A percentile compares a stretch with the other conserved stretches of the same genome.
phyloP scores from a whole-genome alignment of 495 filamentous ascomycete species.

The Aspergillus egyptiacus region DNA sequence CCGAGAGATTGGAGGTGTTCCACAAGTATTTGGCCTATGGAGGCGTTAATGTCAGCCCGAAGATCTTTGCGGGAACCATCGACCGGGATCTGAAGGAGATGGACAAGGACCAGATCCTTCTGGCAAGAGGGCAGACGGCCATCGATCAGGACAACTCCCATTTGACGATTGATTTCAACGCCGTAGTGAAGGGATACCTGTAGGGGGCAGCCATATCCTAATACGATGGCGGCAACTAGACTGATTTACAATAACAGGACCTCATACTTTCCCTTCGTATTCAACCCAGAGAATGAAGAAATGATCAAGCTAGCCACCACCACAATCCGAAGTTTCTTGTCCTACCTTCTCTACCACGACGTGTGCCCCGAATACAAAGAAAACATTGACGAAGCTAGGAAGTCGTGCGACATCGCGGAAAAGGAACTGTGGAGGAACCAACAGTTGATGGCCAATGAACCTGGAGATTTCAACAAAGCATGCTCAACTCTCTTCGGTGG shows the following conservation, averaged over 20 bases:
- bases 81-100: conserved; percentile 47
- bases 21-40: conserved; percentile 74
- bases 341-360: conserved; percentile 75
- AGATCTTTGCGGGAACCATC: conserved; percentile 60
- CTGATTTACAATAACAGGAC: conserved; percentile 24
- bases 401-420: conserved; percentile 61
- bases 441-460: conserved; percentile 45
- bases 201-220: conserved; percentile 28
- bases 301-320: conserved; percentile 47
- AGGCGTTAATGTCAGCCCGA: conserved; percentile 63
- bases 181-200: conserved; percentile 73
- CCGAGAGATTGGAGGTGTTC: conserved; percentile 58
- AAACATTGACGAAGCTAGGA: conserved; percentile 59
- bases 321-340: conserved; percentile 79
- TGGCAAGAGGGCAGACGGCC: conserved; percentile 25
- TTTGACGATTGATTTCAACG: conserved; percentile 78
- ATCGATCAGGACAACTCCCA: conserved; percentile 27
- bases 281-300: conserved; percentile 40
- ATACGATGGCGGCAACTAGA: background rate
- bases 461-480: conserved; percentile 70
- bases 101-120: conserved; percentile 58
- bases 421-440: conserved; percentile 57
- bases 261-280: conserved; percentile 42
- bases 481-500: conserved; percentile 57
- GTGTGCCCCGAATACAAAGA: conserved; percentile 76